Percentiles rank a stretch among this genome's conserved stretches.
Conservation (phyloP, 1,139 yeast species). For the Saccharomyces uvarum region DNA sequence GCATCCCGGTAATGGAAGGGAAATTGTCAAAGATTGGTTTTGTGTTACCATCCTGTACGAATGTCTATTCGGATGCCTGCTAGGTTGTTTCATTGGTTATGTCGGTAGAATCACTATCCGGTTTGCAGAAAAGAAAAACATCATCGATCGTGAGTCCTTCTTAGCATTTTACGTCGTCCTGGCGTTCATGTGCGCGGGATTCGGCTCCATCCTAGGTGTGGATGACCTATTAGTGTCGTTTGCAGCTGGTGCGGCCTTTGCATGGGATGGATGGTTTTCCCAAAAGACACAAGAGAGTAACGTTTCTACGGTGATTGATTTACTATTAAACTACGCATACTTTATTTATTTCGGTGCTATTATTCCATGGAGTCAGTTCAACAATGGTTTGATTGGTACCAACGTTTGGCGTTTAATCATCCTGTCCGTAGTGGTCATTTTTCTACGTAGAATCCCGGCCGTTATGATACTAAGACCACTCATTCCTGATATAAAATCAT, state of each 20-base stretch:
- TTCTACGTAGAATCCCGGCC: constrained; percentile 82
- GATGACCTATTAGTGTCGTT: constrained; percentile 90
- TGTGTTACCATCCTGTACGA: constrained; percentile 76
- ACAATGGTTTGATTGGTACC: constrained; percentile 57
- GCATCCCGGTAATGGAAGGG: constrained; percentile 55
- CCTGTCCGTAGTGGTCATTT: constrained; percentile 73
- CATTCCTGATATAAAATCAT: constrained; percentile 85
- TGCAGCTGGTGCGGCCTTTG: constrained; percentile 92
- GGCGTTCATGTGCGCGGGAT: constrained; percentile 85
- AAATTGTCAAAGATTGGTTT: constrained; percentile 79
- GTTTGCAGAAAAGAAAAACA: constrained; percentile 63
- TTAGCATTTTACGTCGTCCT: constrained; percentile 82
- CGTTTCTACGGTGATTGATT: constrained; percentile 86
- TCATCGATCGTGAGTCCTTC: constrained; percentile 90
- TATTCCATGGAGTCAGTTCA: constrained; percentile 85
- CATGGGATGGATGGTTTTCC: constrained; percentile 95
- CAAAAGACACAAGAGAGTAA: constrained; percentile 82
- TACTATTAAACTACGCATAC: constrained; percentile 74
- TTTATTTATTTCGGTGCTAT: constrained; percentile 92
- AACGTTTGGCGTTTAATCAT: constrained; percentile 79
- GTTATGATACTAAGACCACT: constrained; percentile 69
- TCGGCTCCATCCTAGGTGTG: constrained; percentile 85
- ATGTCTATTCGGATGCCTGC: constrained; percentile 72
- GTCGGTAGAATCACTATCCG: constrained; percentile 54
- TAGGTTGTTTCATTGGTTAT: constrained; percentile 77